Percentiles rank a stretch among this genome's conserved stretches.
Conservation (phyloP, 1,284 basidiomycete genomes). For the Cryptococcus sp. region DNA sequence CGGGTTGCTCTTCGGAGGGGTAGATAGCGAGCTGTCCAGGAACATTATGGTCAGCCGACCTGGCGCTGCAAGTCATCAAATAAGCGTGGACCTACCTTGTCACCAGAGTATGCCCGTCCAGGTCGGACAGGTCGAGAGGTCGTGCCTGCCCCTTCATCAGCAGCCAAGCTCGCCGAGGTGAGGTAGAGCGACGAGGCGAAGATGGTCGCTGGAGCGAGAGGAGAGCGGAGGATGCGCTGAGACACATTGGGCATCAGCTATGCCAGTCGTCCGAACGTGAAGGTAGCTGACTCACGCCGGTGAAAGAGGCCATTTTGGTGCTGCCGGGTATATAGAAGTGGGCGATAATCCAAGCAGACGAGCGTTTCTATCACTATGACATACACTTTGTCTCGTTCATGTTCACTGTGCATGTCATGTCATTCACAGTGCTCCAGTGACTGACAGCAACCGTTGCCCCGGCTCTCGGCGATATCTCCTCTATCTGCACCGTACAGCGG, state of each 20-base stretch:
- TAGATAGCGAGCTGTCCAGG: constrained; percentile 73
- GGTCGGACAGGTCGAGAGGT: constrained; percentile 22
- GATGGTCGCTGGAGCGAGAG: constrained; percentile 17
- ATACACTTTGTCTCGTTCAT: too few species aligned
- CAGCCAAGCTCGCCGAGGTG: constrained; percentile 15
- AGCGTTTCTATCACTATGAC: too few species aligned
- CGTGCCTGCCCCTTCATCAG: constrained; percentile 21
- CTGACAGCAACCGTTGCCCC: too few species aligned
- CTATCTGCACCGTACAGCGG: too few species aligned
- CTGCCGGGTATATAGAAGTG: background rate
- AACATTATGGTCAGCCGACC: background rate
- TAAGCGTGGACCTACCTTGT: constrained; percentile 33
- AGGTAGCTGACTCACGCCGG: constrained; percentile 3
- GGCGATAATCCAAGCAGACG: background rate
- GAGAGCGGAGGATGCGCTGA: constrained; percentile 28
- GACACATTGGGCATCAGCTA: constrained; percentile 1
- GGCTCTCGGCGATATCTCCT: too few species aligned
- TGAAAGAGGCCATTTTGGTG: constrained; percentile 15
- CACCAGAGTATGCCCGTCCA: constrained; percentile 33
- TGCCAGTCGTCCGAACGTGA: background rate
- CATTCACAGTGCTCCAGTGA: too few species aligned
- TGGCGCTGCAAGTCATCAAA: too few species aligned
- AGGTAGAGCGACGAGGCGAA: constrained; percentile 15
- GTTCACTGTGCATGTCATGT: too few species aligned
- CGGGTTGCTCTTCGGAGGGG: constrained; percentile 57